These are phyloP conservation scores for Artemisia argyi DNA, from an alignment of 129 eudicot genomes.

Conservation along the genomic window DNA sequence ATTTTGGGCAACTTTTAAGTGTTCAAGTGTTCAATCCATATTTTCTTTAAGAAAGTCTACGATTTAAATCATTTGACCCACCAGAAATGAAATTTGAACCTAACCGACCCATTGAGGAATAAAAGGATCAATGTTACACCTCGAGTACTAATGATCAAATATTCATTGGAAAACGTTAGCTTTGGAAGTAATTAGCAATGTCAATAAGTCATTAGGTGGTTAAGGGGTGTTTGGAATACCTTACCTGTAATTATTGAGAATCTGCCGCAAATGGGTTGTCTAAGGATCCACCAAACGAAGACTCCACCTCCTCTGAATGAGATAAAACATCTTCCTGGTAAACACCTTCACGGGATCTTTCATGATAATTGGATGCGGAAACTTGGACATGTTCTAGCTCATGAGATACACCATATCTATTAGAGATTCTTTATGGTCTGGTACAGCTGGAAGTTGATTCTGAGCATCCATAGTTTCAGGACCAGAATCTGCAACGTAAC, in stretches of 20 bases:
- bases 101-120: too few relatives aligned
- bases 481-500: conserved; percentile 25
- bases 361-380: conserved; percentile 25
- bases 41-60: too few relatives aligned
- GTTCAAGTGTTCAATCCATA: too few relatives aligned
- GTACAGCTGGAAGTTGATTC: conserved; percentile 9
- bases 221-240: too few relatives aligned
- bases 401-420: conserved; percentile 28
- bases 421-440: conserved; percentile 18
- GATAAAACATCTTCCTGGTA: conserved; percentile 25
- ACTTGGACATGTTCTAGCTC: conserved; percentile 20
- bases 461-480: conserved; percentile 20
- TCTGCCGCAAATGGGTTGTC: conserved; percentile 24
- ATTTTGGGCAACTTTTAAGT: too few relatives aligned
- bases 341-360: conserved; percentile 13
- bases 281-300: conserved; percentile 27
- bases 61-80: too few relatives aligned
- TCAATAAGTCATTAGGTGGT: too few relatives aligned
- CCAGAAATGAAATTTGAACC: too few relatives aligned
- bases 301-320: conserved; percentile 22
- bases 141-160: too few relatives aligned
- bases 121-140: too few relatives aligned
- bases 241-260: conserved; percentile 44
- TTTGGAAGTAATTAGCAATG: too few relatives aligned
- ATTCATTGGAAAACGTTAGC: too few relatives aligned